Percentiles rank a stretch among this genome's conserved stretches.
Evolutionary conservation across 2,329 filamentous ascomycete genomes (phyloP).

Genomic region (Paraconiothyrium brasiliense): DNA sequence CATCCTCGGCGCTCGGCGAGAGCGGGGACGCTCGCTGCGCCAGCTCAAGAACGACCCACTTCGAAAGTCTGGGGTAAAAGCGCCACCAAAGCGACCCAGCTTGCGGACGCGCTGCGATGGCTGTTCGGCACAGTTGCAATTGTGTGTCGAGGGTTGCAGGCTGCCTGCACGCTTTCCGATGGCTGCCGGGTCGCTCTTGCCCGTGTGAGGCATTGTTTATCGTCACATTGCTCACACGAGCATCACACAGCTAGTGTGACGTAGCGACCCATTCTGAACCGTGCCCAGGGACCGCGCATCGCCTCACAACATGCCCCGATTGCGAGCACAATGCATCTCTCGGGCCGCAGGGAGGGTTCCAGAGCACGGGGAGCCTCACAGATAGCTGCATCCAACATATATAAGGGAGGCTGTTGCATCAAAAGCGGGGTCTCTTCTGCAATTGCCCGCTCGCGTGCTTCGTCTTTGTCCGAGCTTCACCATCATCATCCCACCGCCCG

Average conservation of each 20-base stretch:
- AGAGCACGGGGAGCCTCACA: constrained; percentile 17
- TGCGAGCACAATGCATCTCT: constrained; percentile 15
- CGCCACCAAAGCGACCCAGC: constrained; percentile 7
- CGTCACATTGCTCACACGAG: constrained; percentile 19
- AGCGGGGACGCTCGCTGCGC: neutral
- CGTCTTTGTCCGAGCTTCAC: constrained; percentile 1
- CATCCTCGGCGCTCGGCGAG: neutral
- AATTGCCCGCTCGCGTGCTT: constrained; percentile 25
- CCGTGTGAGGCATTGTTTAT: constrained; percentile 3
- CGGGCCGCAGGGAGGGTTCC: constrained; percentile 4
- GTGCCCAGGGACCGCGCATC: constrained; percentile 24
- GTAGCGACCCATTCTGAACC: constrained; percentile 17
- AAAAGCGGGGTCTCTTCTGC: neutral
- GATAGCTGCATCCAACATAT: constrained; percentile 16
- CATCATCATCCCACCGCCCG: constrained; percentile 12
- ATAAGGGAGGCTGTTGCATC: constrained; percentile 16
- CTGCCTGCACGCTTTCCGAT: neutral
- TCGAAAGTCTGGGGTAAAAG: constrained; percentile 12
- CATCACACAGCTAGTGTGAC: constrained; percentile 17
- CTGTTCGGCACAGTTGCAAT: neutral
- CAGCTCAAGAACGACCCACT: constrained; percentile 5
- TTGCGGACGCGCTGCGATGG: neutral
- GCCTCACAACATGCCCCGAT: constrained; percentile 26
- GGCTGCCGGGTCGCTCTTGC: neutral
- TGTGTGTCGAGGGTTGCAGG: neutral